A percentile compares a stretch with the other conserved stretches of the same genome.
These are phyloP conservation scores for Phaffomyces opuntiae DNA, from an alignment of 805 yeast genomes.

Conservation along the genomic window DNA sequence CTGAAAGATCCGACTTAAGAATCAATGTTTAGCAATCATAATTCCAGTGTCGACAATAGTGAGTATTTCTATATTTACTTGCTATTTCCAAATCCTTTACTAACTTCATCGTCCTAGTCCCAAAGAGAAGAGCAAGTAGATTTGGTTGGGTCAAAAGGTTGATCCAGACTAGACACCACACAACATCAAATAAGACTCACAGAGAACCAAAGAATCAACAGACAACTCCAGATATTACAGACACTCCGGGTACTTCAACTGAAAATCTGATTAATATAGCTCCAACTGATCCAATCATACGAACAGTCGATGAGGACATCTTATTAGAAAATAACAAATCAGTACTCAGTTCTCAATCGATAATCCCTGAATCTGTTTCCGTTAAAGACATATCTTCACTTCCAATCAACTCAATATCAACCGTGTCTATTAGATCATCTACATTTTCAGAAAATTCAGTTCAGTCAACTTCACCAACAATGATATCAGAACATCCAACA, in stretches of 20 bases:
- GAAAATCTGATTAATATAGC: neutral
- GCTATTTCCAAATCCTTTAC: too few relatives aligned
- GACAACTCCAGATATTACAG: neutral
- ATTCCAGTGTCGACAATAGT: neutral
- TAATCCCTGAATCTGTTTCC: constrained; percentile 8
- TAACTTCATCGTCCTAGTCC: neutral
- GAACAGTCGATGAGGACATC: too few relatives aligned
- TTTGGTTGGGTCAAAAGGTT: constrained; percentile 1
- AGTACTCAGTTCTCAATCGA: neutral
- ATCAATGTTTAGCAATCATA: too few relatives aligned
- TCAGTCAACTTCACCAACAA: constrained; percentile 30
- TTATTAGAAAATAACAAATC: too few relatives aligned
- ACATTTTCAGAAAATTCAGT: constrained; percentile 30
- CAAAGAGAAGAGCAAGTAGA: neutral
- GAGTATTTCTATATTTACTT: neutral
- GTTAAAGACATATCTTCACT: constrained; percentile 23
- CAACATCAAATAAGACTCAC: neutral
- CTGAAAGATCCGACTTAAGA: too few relatives aligned
- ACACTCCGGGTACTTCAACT: neutral
- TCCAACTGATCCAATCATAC: neutral
- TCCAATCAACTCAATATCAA: constrained; percentile 28
- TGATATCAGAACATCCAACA: constrained; percentile 28
- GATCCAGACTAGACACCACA: neutral
- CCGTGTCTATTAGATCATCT: constrained; percentile 29
- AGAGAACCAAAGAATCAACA: neutral